Evolutionary conservation across 495 filamentous ascomycete genomes (phyloP).

Genomic region (Echria macrotheca): DNA sequence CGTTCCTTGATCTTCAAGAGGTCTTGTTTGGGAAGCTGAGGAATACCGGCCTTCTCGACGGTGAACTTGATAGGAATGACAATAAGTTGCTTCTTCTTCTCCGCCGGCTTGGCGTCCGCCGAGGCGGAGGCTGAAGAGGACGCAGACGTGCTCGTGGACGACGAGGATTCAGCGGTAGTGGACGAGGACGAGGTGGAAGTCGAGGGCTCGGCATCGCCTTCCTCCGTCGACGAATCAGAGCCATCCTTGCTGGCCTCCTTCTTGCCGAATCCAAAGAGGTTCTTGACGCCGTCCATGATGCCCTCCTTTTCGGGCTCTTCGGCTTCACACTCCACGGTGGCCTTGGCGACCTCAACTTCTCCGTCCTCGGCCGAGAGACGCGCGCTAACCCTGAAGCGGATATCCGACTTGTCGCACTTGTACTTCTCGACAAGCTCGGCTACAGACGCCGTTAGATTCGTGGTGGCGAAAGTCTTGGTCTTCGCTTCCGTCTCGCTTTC

Average conservation of each 20-base stretch:
- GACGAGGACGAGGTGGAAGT: slow-evolving; percentile 26
- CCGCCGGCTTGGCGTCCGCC: slow-evolving; percentile 34
- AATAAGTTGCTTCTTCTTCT: slow-evolving; percentile 62
- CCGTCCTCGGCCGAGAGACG: slow-evolving; percentile 68
- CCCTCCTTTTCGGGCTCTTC: slow-evolving; percentile 65
- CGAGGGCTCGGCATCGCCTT: slow-evolving; percentile 38
- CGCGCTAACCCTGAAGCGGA: slow-evolving; percentile 72
- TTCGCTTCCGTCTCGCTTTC: slow-evolving; percentile 43
- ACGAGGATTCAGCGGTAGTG: slow-evolving; percentile 29
- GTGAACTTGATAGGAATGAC: slow-evolving; percentile 64
- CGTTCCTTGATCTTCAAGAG: slow-evolving; percentile 63
- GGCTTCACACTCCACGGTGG: slow-evolving; percentile 78
- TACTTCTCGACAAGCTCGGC: slow-evolving; percentile 66
- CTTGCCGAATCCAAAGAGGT: slow-evolving; percentile 84
- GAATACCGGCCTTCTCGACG: slow-evolving; percentile 55
- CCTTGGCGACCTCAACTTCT: slow-evolving; percentile 72
- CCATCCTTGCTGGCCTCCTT: slow-evolving; percentile 69
- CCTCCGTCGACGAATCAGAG: slow-evolving; percentile 41
- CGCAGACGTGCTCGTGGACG: slow-evolving; percentile 38
- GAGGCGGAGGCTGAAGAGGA: slow-evolving; percentile 38
- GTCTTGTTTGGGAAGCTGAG: slow-evolving; percentile 51
- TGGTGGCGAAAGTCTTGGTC: slow-evolving; percentile 53
- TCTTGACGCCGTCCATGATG: slow-evolving; percentile 88
- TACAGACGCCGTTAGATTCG: slow-evolving; percentile 80
- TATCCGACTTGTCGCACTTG: slow-evolving; percentile 68